phyloP scores from a whole-genome alignment of 164 flowering plant species.

The Litsea cubeba region DNA sequence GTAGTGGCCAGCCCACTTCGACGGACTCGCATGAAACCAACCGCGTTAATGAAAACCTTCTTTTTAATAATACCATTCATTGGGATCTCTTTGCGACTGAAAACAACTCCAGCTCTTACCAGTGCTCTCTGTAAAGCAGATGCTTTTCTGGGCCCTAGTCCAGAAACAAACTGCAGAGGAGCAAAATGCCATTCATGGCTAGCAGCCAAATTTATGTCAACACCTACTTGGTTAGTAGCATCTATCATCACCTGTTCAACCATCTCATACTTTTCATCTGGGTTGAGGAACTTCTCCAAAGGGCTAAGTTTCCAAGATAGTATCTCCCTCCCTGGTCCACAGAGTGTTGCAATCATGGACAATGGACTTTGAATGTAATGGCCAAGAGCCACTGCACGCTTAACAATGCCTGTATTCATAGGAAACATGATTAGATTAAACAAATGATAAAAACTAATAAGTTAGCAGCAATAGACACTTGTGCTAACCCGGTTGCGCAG shows the following conservation, averaged over 20 bases:
- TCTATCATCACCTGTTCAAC: conserved; percentile 95
- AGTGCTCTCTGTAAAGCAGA: conserved; percentile 81
- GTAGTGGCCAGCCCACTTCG: conserved; percentile 81
- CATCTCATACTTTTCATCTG: conserved; percentile 91
- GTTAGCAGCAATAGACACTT: not conserved
- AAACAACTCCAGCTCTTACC: conserved; percentile 68
- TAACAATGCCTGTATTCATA: conserved; percentile 64
- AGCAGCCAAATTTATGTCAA: conserved; percentile 82
- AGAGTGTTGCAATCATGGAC: conserved; percentile 92
- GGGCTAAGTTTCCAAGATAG: conserved; percentile 81
- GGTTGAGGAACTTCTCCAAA: conserved; percentile 63
- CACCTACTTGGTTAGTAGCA: conserved; percentile 89
- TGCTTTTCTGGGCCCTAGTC: conserved; percentile 95
- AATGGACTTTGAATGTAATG: conserved; percentile 92
- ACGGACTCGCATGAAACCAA: conserved; percentile 85
- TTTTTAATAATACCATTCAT: conserved; percentile 59
- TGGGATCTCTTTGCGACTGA: conserved; percentile 68
- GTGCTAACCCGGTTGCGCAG: conserved; percentile 61
- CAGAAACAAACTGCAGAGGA: conserved; percentile 85
- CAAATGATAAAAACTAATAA: not conserved
- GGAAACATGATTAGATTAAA: not conserved
- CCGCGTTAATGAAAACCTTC: conserved; percentile 84
- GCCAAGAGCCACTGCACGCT: conserved; percentile 95
- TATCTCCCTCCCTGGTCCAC: conserved; percentile 91
- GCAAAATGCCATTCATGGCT: conserved; percentile 96